Conservation (phyloP, 768 basidiomycete species). For the Pleurotus cornucopiae region DNA sequence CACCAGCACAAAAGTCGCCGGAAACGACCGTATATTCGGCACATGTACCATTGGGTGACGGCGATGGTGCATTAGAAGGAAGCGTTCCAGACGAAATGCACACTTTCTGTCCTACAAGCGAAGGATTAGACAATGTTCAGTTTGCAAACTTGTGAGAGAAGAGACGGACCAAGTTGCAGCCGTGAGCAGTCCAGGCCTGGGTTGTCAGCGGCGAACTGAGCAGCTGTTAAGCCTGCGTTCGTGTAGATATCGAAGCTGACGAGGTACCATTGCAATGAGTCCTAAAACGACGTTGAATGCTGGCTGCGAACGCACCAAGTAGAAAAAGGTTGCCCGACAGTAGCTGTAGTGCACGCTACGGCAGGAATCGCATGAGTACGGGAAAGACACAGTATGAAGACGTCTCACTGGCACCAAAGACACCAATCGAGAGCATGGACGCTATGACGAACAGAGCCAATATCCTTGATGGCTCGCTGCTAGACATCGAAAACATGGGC, state of each 20-base stretch:
- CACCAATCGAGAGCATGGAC: no score
- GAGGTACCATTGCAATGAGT: neutral
- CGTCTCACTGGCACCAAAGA: no score
- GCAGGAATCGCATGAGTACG: no score
- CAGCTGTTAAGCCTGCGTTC: conserved; percentile 10
- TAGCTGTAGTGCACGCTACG: conserved; percentile 9
- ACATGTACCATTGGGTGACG: conserved; percentile 14
- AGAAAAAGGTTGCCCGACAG: conserved; percentile 10
- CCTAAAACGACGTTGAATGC: neutral
- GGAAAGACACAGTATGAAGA: no score
- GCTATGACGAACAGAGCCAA: no score
- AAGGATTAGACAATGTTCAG: no score
- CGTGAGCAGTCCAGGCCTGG: conserved; percentile 12
- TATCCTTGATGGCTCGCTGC: no score
- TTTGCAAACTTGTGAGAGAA: no score
- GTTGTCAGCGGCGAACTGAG: conserved; percentile 13
- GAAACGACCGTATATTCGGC: conserved; percentile 13
- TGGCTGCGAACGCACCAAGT: conserved; percentile 8
- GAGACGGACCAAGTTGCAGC: conserved; percentile 9
- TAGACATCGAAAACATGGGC: no score
- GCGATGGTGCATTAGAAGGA: conserved; percentile 8
- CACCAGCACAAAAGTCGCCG: conserved; percentile 12
- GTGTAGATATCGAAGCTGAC: conserved; percentile 14
- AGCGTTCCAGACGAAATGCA: conserved; percentile 14
- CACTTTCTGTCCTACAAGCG: conserved; percentile 12